Conservation (phyloP, 176 grass and related monocot genomes). For the Phyllostachys edulis region DNA sequence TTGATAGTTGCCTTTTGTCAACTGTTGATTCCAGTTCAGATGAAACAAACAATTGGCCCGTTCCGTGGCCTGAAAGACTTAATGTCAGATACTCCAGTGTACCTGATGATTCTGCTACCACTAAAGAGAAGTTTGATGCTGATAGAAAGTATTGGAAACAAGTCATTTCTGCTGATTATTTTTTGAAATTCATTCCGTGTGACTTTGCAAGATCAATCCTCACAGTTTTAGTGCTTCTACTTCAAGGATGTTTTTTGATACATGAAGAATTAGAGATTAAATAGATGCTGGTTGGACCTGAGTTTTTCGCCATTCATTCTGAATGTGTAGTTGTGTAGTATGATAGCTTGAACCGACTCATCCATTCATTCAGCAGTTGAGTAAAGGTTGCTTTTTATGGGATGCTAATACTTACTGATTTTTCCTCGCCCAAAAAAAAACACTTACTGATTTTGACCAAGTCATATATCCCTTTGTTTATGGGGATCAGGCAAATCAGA, state of each 20-base stretch:
- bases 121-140: conserved; percentile 47
- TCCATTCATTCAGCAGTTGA: not conserved
- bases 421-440: not conserved
- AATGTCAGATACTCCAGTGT: conserved; percentile 35
- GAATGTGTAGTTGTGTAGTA: not conserved
- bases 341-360: not conserved
- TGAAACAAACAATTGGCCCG: conserved; percentile 55
- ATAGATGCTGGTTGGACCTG: not conserved
- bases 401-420: not conserved
- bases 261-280: not conserved
- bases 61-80: conserved; percentile 83
- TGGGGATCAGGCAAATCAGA: not conserved
- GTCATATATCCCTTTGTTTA: not conserved
- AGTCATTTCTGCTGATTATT: conserved; percentile 37
- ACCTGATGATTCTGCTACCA: conserved; percentile 41
- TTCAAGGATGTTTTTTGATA: not conserved
- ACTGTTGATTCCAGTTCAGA: conserved; percentile 40
- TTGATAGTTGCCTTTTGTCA: conserved; percentile 67
- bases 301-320: conserved; percentile 12
- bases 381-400: not conserved
- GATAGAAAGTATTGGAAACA: conserved; percentile 74
- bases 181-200: conserved; percentile 9
- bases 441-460: not conserved
- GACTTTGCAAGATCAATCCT: not conserved
- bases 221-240: not conserved